These are phyloP conservation scores for Dimargaris xerosporica DNA, from an alignment of 192 early-diverging fungal species.

Conservation along the genomic window DNA sequence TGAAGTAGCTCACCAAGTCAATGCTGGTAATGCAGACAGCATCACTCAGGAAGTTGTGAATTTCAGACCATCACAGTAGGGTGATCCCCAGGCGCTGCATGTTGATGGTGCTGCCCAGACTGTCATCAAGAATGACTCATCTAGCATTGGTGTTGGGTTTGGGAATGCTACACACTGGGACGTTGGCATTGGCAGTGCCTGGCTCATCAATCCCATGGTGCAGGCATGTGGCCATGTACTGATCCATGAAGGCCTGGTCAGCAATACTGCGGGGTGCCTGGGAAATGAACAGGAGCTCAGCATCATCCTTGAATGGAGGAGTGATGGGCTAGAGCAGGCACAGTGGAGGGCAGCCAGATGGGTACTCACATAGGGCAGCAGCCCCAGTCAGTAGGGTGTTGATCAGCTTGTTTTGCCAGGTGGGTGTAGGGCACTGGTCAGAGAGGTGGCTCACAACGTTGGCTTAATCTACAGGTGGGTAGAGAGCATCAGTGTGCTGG, in stretches of 20 bases:
- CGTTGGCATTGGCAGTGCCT: background rate
- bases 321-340: background rate
- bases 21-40: background rate
- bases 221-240: background rate
- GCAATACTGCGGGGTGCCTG: slow-evolving; percentile 3
- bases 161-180: background rate
- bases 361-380: background rate
- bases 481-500: background rate
- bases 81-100: slow-evolving; percentile 15
- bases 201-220: slow-evolving; percentile 1
- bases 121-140: slow-evolving; percentile 15
- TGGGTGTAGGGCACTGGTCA: background rate
- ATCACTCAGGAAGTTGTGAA: slow-evolving; percentile 6
- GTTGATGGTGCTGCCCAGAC: slow-evolving; percentile 12
- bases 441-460: background rate
- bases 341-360: background rate
- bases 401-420: background rate
- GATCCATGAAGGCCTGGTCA: slow-evolving; percentile 2
- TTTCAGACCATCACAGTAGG: slow-evolving; percentile 5
- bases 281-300: background rate
- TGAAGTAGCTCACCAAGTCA: slow-evolving; percentile 8
- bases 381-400: background rate
- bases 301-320: background rate
- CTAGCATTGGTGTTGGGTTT: background rate
- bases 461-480: background rate